phyloP scores from a whole-genome alignment of 306 rosid genomes.

The Mimosa bimucronata region DNA sequence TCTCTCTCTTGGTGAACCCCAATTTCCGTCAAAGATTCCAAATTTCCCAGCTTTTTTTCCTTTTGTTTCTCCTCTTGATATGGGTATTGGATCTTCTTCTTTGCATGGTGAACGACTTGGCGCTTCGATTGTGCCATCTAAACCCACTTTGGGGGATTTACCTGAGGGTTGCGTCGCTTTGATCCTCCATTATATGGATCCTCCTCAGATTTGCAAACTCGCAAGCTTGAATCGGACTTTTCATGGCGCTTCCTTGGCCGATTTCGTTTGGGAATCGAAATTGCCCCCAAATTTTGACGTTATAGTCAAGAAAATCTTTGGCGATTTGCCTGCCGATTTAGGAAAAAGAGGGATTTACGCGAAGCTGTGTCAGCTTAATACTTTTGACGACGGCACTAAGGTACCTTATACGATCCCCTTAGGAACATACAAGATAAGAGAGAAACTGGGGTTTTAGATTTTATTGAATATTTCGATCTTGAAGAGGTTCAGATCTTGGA shows the following conservation, averaged over 20 bases:
- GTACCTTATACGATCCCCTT: conserved; percentile 38
- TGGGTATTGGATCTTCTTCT: conserved; percentile 53
- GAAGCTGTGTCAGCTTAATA: conserved; percentile 55
- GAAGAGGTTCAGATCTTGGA: conserved; percentile 1
- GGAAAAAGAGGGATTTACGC: conserved; percentile 65
- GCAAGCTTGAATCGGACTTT: conserved; percentile 65
- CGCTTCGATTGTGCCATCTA: conserved; percentile 31
- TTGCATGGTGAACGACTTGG: conserved; percentile 35
- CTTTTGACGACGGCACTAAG: conserved; percentile 65
- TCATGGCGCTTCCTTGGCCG: conserved; percentile 78
- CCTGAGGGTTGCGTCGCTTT: conserved; percentile 77
- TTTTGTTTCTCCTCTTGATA: conserved; percentile 12
- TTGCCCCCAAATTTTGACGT: conserved; percentile 58
- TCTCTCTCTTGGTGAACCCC: background rate
- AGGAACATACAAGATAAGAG: background rate
- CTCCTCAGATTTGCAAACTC: conserved; percentile 61
- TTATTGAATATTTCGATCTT: background rate
- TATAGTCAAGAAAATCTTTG: conserved; percentile 45
- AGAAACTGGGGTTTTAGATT: background rate
- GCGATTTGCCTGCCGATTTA: conserved; percentile 38
- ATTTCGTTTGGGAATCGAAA: conserved; percentile 80
- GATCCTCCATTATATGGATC: conserved; percentile 57
- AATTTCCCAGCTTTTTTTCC: background rate
- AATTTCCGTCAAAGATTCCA: too few relatives aligned
- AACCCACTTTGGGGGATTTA: conserved; percentile 60